Conservation (phyloP, 208 protist species). For the Acanthamoeba castellanii region DNA sequence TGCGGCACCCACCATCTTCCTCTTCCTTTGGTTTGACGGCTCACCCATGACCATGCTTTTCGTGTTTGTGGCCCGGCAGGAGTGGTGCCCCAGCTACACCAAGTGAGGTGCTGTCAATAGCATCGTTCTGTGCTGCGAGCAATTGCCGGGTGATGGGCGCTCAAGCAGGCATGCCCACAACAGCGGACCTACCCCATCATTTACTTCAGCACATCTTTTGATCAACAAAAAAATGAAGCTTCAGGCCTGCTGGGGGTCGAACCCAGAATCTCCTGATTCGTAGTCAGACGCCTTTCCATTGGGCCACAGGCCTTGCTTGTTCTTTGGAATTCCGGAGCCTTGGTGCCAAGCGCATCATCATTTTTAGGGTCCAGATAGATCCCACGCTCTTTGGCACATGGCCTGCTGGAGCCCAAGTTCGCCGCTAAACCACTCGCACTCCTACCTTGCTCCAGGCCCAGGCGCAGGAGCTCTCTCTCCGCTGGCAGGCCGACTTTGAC, state of each 20-base stretch:
- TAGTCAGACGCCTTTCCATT: too few relatives aligned
- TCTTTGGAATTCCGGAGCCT: too few relatives aligned
- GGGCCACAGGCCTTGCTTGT: too few relatives aligned
- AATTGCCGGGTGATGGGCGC: not conserved
- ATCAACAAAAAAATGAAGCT: too few relatives aligned
- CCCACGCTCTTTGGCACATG: too few relatives aligned
- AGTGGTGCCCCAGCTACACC: not conserved
- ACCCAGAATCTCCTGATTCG: too few relatives aligned
- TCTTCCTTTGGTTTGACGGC: not conserved
- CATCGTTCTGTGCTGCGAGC: not conserved
- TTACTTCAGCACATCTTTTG: too few relatives aligned
- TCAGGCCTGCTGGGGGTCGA: too few relatives aligned
- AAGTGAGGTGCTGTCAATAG: not conserved
- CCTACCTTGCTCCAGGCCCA: not conserved
- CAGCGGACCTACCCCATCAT: not conserved
- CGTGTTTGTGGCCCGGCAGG: too few relatives aligned
- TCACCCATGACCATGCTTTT: not conserved
- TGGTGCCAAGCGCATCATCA: too few relatives aligned
- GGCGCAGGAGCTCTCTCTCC: not conserved
- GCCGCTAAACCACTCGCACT: not conserved
- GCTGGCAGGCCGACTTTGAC: conserved; percentile 19
- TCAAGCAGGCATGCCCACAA: not conserved
- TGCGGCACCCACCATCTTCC: not conserved
- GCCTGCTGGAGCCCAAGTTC: too few relatives aligned
- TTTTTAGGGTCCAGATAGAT: too few relatives aligned